phyloP scores from a whole-genome alignment of 1,284 basidiomycete species.

The Trametes hirsuta region DNA sequence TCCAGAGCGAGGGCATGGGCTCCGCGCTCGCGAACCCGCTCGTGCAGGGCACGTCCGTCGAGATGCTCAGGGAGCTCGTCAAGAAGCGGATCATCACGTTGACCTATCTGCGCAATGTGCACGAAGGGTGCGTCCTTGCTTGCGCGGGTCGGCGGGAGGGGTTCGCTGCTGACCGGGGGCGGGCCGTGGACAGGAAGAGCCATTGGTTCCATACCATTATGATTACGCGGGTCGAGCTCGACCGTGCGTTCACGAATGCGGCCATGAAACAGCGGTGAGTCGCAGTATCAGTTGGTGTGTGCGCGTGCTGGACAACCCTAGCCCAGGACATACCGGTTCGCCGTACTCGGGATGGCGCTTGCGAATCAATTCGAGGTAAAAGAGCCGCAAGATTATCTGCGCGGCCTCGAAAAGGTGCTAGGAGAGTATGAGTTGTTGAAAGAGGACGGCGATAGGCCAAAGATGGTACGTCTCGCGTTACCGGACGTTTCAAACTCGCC shows the following conservation, averaged over 20 bases:
- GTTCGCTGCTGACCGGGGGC: not conserved
- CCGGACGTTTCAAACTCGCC: not conserved
- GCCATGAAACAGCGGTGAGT: slow-evolving; percentile 79
- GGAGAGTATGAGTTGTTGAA: slow-evolving; percentile 72
- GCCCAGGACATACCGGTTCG: slow-evolving; percentile 74
- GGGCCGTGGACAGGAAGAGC: slow-evolving; percentile 52
- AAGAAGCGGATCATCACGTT: slow-evolving; percentile 84
- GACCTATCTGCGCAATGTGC: slow-evolving; percentile 81
- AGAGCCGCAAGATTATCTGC: slow-evolving; percentile 76
- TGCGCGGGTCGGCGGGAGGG: not conserved
- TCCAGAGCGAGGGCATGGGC: slow-evolving; percentile 33
- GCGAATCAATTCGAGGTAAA: slow-evolving; percentile 80
- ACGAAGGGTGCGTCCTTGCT: slow-evolving; percentile 69
- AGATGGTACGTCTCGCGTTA: slow-evolving; percentile 56
- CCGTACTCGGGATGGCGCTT: slow-evolving; percentile 83
- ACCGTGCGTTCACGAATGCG: slow-evolving; percentile 70
- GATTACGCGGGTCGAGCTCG: slow-evolving; percentile 72
- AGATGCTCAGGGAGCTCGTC: slow-evolving; percentile 75
- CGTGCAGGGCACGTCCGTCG: slow-evolving; percentile 68
- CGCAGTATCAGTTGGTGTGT: not conserved
- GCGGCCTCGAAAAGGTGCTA: slow-evolving; percentile 69
- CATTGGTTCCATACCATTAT: slow-evolving; percentile 91
- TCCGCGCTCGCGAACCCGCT: slow-evolving; percentile 42
- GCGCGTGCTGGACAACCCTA: slow-evolving; percentile 1
- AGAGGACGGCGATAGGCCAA: slow-evolving; percentile 81